These are phyloP conservation scores for Cardiospermum halicacabum DNA, from an alignment of 345 rosid species.

Conservation along the genomic window DNA sequence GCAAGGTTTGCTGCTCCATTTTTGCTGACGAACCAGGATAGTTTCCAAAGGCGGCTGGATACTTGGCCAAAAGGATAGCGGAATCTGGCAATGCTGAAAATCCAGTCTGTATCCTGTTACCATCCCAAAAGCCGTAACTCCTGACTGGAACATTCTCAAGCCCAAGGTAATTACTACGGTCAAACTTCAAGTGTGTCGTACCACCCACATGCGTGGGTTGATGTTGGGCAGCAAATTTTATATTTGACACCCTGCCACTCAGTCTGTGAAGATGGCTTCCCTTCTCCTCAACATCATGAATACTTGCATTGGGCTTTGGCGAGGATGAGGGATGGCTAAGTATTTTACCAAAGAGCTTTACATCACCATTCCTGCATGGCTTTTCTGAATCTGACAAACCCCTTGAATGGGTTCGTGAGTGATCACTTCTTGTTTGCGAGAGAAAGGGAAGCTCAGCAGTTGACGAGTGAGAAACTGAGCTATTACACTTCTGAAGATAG, in stretches of 20 bases:
- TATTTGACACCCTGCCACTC: constrained; percentile 32
- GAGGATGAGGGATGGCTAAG: constrained; percentile 40
- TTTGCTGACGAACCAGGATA: constrained; percentile 28
- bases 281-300: constrained; percentile 35
- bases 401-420: constrained; percentile 28
- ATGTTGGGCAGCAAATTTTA: constrained; percentile 35
- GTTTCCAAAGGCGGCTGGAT: constrained; percentile 64
- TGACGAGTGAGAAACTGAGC: constrained; percentile 23
- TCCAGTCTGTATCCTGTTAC: constrained; percentile 71
- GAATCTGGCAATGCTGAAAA: constrained; percentile 75
- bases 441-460: constrained; percentile 36
- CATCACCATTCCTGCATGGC: constrained; percentile 57
- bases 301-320: constrained; percentile 16
- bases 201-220: constrained; percentile 27
- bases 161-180: constrained; percentile 35
- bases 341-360: constrained; percentile 82
- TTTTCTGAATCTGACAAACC: constrained; percentile 48
- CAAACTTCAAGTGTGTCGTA: constrained; percentile 35
- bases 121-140: constrained; percentile 86
- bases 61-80: constrained; percentile 56
- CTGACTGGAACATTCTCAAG: constrained; percentile 59
- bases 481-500: constrained; percentile 53
- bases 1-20: constrained; percentile 38
- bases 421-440: constrained; percentile 30
- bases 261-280: constrained; percentile 27